Evolutionary conservation across 1,139 yeast genomes (phyloP).

Genomic region (Nadsonia commutata): DNA sequence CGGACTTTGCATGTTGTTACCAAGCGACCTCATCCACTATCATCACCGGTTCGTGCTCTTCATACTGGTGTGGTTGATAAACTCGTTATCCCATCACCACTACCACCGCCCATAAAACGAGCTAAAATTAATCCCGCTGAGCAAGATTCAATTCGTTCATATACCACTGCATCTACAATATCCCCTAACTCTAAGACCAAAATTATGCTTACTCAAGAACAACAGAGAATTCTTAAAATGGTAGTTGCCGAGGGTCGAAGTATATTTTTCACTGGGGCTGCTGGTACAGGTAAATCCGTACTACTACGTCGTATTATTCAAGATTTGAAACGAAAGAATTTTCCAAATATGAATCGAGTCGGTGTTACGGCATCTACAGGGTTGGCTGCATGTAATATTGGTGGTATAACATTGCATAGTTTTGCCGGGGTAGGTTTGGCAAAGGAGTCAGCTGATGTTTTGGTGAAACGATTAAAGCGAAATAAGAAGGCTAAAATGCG

Average conservation of each 20-base stretch:
- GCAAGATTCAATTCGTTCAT: too few relatives aligned
- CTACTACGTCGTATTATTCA: constrained; percentile 9
- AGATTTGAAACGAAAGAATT: constrained; percentile 28
- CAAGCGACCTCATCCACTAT: too few relatives aligned
- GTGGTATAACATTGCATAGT: constrained; percentile 68
- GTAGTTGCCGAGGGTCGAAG: not conserved
- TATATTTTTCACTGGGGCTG: constrained; percentile 18
- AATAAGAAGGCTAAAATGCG: constrained; percentile 29
- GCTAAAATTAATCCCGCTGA: too few relatives aligned
- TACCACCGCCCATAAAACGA: too few relatives aligned
- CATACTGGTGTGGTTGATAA: too few relatives aligned
- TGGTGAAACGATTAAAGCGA: constrained; percentile 33
- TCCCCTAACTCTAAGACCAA: not conserved
- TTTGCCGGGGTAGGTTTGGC: constrained; percentile 74
- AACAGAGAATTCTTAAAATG: constrained; percentile 3
- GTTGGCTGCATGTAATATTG: constrained; percentile 75
- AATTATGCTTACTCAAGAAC: constrained; percentile 2
- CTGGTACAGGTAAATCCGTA: constrained; percentile 20
- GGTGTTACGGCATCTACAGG: constrained; percentile 91
- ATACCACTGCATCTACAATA: too few relatives aligned
- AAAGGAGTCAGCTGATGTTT: constrained; percentile 28
- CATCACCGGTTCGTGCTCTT: too few relatives aligned
- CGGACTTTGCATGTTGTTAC: too few relatives aligned
- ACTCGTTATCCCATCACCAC: too few relatives aligned
- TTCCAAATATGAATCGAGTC: constrained; percentile 30